phyloP scores from a whole-genome alignment of 1,139 yeast genomes.

The Protomyces macrosporus region DNA sequence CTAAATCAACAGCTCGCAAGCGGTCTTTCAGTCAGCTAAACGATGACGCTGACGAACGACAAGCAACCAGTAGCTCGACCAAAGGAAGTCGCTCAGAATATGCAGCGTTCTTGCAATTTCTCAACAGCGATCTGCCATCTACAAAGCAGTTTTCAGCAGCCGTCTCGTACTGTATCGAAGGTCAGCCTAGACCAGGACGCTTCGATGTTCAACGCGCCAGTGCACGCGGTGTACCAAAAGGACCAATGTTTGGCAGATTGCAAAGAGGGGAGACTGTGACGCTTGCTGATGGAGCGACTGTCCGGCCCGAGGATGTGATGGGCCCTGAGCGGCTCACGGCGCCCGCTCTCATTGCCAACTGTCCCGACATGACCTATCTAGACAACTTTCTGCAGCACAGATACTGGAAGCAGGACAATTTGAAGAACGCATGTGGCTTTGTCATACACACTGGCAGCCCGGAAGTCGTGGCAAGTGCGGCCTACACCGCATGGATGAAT shows the following conservation, averaged over 20 bases:
- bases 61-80: no score
- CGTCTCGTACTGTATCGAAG: conserved; percentile 59
- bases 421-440: conserved; percentile 35
- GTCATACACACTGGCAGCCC: conserved; percentile 35
- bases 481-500: conserved; percentile 23
- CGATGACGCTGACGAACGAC: no score
- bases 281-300: conserved; percentile 53
- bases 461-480: conserved; percentile 18
- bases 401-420: conserved; percentile 29
- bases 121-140: conserved; percentile 1
- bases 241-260: conserved; percentile 39
- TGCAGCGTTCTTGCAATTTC: neutral
- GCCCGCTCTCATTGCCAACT: conserved; percentile 64
- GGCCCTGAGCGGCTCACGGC: conserved; percentile 56
- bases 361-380: conserved; percentile 58
- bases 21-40: no score
- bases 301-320: conserved; percentile 68
- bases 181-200: conserved; percentile 69
- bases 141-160: conserved; percentile 14
- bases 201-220: conserved; percentile 64
- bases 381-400: conserved; percentile 27
- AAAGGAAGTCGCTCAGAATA: neutral
- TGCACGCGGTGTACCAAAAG: conserved; percentile 64
- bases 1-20: no score
- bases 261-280: conserved; percentile 44